Evolutionary conservation across 75 land plant species (phyloP), one percentile per base, ranked within the genome.

Genomic region (Cryptomeria japonica): DNA sequence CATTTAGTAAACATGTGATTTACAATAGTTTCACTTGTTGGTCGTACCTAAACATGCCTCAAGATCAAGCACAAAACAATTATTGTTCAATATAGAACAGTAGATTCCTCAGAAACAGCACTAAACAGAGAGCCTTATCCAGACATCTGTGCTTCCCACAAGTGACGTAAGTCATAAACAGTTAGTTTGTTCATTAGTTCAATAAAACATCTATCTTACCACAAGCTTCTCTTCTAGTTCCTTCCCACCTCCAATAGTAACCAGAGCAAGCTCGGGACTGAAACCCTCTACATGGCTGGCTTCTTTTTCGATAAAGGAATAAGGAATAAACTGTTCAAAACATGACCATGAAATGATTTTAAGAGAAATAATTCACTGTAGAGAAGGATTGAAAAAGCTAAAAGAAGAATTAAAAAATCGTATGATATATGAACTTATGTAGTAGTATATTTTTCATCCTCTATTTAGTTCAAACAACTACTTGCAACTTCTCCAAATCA

Each of bases 261-360:
- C 99, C 85, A 98, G 77, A 34, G 99, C 99, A 84, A 98, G 95
- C 88, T 98, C 99, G 42, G 99, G 99, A 90, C 99, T 98, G 56
- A 98, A 98, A 13, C 99, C 99, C 87, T 98, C 99, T 64, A 98
- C 97, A 93, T 98, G 99, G 87, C 99, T 96, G n/a, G 99, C 98
- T 92, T 98, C 99, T 93, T 98, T 98, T 92, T 97, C 99, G 36
- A 98, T 98, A 87, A 98, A 98, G 34, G 99, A 98, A 79, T 96
- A 98, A 42, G 99, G 99, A 91, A 98, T 98, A 49, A 98, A 95
- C 99, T 98, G 96, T 39, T 32, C 31, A 49, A 22, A 64, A 11
- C 8, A 86, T 84, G 85, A 86, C 42, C 41, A 25, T 13, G 10
- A 44, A 46, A n/a, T n/a, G 19, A 80, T 83, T 83, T 37, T 84